A percentile compares a stretch with the other conserved stretches of the same genome.
Evolutionary conservation across 106 monocot species (phyloP).

Genomic region (Apostasia ramifera): DNA sequence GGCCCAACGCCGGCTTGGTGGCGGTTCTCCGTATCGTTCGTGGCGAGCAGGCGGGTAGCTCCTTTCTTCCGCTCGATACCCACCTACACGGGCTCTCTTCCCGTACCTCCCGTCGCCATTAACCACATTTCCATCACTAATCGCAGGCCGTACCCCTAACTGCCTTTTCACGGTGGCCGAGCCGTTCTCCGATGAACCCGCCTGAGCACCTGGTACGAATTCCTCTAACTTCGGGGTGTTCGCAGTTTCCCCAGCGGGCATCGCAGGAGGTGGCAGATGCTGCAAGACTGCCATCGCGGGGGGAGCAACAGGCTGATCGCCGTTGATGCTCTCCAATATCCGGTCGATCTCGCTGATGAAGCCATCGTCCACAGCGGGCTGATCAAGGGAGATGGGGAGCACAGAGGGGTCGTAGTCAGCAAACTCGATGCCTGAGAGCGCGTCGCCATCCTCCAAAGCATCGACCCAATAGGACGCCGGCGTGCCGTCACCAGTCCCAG

Average conservation of each 20-base stretch:
- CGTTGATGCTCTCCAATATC: conserved; percentile 68
- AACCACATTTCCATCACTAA: not conserved
- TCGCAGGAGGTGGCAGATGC: not conserved
- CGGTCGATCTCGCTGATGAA: conserved; percentile 73
- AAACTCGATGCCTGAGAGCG: conserved; percentile 37
- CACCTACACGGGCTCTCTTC: conserved; percentile 16
- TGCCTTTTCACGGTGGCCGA: not conserved
- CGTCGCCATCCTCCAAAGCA: conserved; percentile 58
- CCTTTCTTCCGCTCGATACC: conserved; percentile 5
- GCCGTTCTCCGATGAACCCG: not conserved
- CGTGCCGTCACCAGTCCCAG: conserved; percentile 5
- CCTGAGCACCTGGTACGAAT: not conserved
- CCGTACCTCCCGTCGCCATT: conserved; percentile 28
- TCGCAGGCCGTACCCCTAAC: not conserved
- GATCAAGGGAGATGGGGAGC: conserved; percentile 27
- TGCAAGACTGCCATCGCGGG: not conserved
- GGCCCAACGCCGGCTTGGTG: not conserved
- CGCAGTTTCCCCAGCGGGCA: not conserved
- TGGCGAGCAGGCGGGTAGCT: conserved; percentile 2
- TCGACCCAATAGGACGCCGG: conserved; percentile 77
- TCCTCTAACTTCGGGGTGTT: not conserved
- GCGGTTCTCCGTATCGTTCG: not conserved
- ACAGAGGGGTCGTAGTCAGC: conserved; percentile 35
- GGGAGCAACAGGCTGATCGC: conserved; percentile 8
- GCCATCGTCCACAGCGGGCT: conserved; percentile 25